These are phyloP conservation scores for Backusella morwellensis DNA, from an alignment of 192 early-diverging fungal genomes.

Conservation along the genomic window DNA sequence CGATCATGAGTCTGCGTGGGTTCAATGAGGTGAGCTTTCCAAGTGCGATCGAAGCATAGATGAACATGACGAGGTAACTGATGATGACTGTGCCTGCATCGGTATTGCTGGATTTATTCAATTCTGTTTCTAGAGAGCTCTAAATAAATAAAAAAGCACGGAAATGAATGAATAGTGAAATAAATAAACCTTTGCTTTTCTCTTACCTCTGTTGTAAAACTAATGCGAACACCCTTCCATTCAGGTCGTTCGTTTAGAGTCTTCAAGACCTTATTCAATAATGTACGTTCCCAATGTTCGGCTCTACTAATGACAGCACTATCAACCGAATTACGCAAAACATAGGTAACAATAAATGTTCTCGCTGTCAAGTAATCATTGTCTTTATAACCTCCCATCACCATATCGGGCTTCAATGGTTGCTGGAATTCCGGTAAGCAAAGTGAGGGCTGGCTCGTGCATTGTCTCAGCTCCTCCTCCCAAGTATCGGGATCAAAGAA, in stretches of 20 bases:
- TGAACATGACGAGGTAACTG: constrained; percentile 62
- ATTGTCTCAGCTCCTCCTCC: constrained; percentile 42
- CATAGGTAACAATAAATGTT: constrained; percentile 60
- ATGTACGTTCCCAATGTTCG: constrained; percentile 53
- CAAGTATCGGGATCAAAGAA: constrained; percentile 43
- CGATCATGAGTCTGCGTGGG: constrained; percentile 46
- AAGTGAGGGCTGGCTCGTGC: constrained; percentile 42
- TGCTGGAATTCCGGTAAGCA: constrained; percentile 64
- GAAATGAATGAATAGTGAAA: background rate
- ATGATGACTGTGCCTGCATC: constrained; percentile 54
- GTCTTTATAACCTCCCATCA: constrained; percentile 51
- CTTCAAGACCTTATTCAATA: constrained; percentile 38
- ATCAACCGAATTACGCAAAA: constrained; percentile 53
- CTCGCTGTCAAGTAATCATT: constrained; percentile 41
- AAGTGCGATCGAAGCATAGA: constrained; percentile 61
- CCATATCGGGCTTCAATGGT: constrained; percentile 59
- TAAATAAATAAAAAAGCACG: background rate
- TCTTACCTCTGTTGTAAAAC: constrained; percentile 56
- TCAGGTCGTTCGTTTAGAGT: constrained; percentile 26
- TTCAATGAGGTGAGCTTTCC: constrained; percentile 40
- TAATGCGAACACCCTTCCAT: constrained; percentile 41
- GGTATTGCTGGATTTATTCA: constrained; percentile 61
- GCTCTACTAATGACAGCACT: constrained; percentile 34
- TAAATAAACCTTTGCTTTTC: background rate
- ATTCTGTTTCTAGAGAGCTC: constrained; percentile 57